phyloP scores from a whole-genome alignment of 1,284 basidiomycete species.

The Apiotrichum gracile region DNA sequence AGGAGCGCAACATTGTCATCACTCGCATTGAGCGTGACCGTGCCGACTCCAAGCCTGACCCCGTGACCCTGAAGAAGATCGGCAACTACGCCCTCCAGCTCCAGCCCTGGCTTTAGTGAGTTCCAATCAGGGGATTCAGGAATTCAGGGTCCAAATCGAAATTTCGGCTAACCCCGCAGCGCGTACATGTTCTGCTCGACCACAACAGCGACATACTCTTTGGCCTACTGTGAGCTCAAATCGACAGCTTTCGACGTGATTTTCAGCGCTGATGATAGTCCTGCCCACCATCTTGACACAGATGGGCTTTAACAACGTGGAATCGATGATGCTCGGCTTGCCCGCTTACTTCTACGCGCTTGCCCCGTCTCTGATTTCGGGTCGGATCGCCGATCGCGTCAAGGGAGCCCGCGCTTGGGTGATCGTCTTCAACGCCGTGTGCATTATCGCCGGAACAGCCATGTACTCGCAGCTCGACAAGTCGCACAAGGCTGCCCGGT shows the following conservation, averaged over 20 bases:
- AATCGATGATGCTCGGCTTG: constrained; percentile 44
- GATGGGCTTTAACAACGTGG: constrained; percentile 41
- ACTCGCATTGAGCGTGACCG: constrained; percentile 16
- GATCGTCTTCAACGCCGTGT: constrained; percentile 10
- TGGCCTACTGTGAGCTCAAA: too few species aligned
- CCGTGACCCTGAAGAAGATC: constrained; percentile 40
- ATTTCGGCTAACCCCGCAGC: too few species aligned
- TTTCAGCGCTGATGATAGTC: too few species aligned
- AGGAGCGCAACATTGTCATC: constrained; percentile 6
- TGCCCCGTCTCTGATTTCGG: constrained; percentile 38
- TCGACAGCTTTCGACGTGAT: too few species aligned
- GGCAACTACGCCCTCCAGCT: constrained; percentile 38
- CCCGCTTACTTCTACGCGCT: constrained; percentile 46
- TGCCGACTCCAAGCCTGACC: constrained; percentile 45
- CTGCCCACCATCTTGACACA: constrained; percentile 46
- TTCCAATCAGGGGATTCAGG: too few species aligned
- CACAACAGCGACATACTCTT: constrained; percentile 12
- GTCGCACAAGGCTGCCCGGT: constrained; percentile 7
- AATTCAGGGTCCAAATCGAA: too few species aligned
- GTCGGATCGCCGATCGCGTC: constrained; percentile 30
- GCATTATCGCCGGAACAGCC: constrained; percentile 9
- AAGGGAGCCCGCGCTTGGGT: constrained; percentile 3
- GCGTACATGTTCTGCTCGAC: constrained; percentile 43
- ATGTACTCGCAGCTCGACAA: constrained; percentile 15
- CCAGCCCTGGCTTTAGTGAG: constrained; percentile 50